phyloP scores from a whole-genome alignment of 2,329 filamentous ascomycete species.

The Malbranchea cinnamomea region DNA sequence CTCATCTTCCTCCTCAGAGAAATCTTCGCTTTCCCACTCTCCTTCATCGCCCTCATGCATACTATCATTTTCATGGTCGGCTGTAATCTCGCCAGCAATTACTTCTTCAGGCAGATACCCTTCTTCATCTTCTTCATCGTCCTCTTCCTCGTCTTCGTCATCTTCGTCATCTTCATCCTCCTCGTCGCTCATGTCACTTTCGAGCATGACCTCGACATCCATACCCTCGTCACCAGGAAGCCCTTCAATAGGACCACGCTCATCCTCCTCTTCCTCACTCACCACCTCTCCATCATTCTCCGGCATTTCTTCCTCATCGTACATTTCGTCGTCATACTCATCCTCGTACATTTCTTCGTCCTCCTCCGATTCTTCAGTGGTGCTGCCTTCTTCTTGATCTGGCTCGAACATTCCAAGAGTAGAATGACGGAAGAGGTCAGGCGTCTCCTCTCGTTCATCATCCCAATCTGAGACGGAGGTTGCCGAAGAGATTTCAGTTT shows the following conservation, averaged over 20 bases:
- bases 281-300: conserved; percentile 72
- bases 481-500: conserved; percentile 75
- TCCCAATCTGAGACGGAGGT: conserved; percentile 82
- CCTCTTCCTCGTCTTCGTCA: conserved; percentile 39
- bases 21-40: conserved; percentile 36
- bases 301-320: conserved; percentile 76
- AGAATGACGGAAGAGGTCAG: conserved; percentile 92
- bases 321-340: conserved; percentile 73
- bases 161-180: conserved; percentile 46
- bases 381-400: conserved; percentile 65
- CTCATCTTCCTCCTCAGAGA: conserved; percentile 28
- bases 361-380: conserved; percentile 52
- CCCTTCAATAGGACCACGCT: conserved; percentile 59
- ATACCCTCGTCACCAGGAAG: conserved; percentile 45
- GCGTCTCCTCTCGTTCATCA: conserved; percentile 81
- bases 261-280: conserved; percentile 71
- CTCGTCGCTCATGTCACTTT: conserved; percentile 47
- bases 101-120: conserved; percentile 45
- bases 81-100: conserved; percentile 39
- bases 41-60: conserved; percentile 33
- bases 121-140: conserved; percentile 41
- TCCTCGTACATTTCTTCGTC: conserved; percentile 90
- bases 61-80: conserved; percentile 39
- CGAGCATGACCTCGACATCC: conserved; percentile 81
- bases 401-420: conserved; percentile 89